A percentile compares a stretch with the other conserved stretches of the same genome.
Conservation (phyloP, 2,329 filamentous ascomycete genomes). For the Stachybotrys elegans region DNA sequence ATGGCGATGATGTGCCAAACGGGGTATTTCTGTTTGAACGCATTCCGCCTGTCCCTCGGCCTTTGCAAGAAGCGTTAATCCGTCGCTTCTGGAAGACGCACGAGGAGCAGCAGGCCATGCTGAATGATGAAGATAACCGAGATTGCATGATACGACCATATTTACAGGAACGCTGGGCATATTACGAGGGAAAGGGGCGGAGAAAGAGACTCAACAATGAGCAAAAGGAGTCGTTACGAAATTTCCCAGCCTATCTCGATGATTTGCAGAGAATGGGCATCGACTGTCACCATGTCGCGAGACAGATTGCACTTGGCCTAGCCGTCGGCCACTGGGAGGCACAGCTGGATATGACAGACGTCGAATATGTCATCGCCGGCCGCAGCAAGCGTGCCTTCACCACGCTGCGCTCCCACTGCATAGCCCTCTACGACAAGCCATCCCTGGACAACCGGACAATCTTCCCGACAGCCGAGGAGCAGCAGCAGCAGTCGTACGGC, state of each 20-base stretch:
- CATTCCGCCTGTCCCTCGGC: constrained; percentile 7
- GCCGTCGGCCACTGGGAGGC: constrained; percentile 8
- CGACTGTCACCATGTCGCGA: constrained; percentile 5
- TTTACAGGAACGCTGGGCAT: constrained; percentile 6
- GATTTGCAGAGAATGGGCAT: constrained; percentile 6
- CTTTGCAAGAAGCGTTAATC: constrained; percentile 6
- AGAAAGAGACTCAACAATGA: constrained; percentile 8
- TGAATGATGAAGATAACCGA: constrained; percentile 6
- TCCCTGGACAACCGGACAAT: constrained; percentile 5
- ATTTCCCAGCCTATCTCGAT: constrained; percentile 7
- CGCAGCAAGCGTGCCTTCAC: background rate
- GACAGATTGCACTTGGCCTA: constrained; percentile 7
- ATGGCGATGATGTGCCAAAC: constrained; percentile 8
- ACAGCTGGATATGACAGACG: constrained; percentile 9
- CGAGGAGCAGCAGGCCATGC: constrained; percentile 1
- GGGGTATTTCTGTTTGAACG: constrained; percentile 8
- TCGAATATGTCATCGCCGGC: constrained; percentile 8
- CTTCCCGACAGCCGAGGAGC: background rate
- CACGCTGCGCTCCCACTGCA: background rate
- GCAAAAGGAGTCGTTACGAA: constrained; percentile 8
- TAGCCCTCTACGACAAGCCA: constrained; percentile 6
- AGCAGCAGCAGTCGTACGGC: constrained; percentile 2
- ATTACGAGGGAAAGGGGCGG: constrained; percentile 6
- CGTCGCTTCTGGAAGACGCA: constrained; percentile 5
- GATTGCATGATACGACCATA: constrained; percentile 10